A percentile compares a stretch with the other conserved stretches of the same genome.
phyloP scores from a whole-genome alignment of 2,329 filamentous ascomycete species.

The Lasiodiplodia hormozganensis region DNA sequence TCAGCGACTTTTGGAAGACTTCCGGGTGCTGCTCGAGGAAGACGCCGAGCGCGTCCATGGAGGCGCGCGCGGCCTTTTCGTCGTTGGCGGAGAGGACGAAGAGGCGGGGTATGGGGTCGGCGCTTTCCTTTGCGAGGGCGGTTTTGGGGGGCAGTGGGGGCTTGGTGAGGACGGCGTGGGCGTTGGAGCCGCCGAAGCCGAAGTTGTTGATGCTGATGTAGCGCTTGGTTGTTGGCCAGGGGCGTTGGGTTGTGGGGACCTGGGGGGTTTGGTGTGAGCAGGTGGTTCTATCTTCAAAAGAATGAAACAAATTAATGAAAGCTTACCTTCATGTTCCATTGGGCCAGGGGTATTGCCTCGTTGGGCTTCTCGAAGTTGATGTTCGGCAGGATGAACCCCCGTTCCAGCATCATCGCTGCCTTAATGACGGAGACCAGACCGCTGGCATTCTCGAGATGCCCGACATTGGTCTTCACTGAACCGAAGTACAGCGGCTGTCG shows the following conservation, averaged over 20 bases:
- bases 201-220: slow-evolving; percentile 31
- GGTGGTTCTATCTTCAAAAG: too few relatives aligned
- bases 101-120: neutral
- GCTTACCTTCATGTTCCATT: slow-evolving; percentile 33
- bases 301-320: too few relatives aligned
- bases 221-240: slow-evolving; percentile 27
- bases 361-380: slow-evolving; percentile 34
- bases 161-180: slow-evolving; percentile 28
- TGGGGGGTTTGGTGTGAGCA: neutral
- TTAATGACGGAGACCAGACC: slow-evolving; percentile 40
- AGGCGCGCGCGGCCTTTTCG: slow-evolving; percentile 6
- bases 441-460: slow-evolving; percentile 42
- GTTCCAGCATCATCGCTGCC: slow-evolving; percentile 38
- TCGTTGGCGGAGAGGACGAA: slow-evolving; percentile 28
- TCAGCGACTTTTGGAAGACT: slow-evolving; percentile 25
- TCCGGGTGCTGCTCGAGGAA: slow-evolving; percentile 29
- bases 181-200: slow-evolving; percentile 32
- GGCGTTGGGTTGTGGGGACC: slow-evolving; percentile 20
- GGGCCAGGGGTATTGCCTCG: slow-evolving; percentile 29
- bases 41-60: slow-evolving; percentile 15
- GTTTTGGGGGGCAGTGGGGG: slow-evolving; percentile 9
- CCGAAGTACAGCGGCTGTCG: slow-evolving; percentile 37
- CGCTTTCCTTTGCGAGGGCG: slow-evolving; percentile 11
- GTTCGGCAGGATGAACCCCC: slow-evolving; percentile 36
- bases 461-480: slow-evolving; percentile 39